These are phyloP conservation scores for Diaporthe sp. DNA, from an alignment of 2,329 filamentous ascomycete species.

Conservation along the genomic window DNA sequence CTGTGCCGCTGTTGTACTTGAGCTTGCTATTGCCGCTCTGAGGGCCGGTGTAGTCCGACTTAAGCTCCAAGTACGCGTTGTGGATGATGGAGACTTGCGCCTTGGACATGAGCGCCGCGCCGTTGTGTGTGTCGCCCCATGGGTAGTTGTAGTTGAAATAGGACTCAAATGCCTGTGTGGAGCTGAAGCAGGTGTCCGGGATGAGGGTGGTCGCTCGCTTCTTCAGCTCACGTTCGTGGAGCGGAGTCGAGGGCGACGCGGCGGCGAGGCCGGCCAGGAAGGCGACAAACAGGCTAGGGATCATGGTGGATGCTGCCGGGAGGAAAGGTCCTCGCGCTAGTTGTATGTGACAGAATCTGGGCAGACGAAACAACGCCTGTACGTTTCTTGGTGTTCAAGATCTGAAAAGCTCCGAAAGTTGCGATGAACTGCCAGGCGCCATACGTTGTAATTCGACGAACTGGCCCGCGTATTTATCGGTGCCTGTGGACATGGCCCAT, in stretches of 20 bases:
- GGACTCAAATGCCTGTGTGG: slow-evolving; percentile 50
- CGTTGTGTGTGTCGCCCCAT: slow-evolving; percentile 68
- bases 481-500: not conserved
- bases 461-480: slow-evolving; percentile 21
- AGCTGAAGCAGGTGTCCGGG: slow-evolving; percentile 52
- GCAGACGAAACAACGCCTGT: not conserved
- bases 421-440: not conserved
- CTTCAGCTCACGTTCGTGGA: slow-evolving; percentile 37
- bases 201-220: slow-evolving; percentile 50
- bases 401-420: not conserved
- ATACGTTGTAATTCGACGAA: not conserved
- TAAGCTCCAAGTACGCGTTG: slow-evolving; percentile 58
- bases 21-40: slow-evolving; percentile 54
- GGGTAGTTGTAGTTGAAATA: slow-evolving; percentile 66
- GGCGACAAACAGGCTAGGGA: slow-evolving; percentile 25
- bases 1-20: slow-evolving; percentile 62
- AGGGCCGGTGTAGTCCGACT: slow-evolving; percentile 59
- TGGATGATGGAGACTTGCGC: slow-evolving; percentile 56
- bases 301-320: slow-evolving; percentile 26
- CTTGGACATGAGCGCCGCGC: slow-evolving; percentile 64
- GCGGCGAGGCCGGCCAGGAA: slow-evolving; percentile 32
- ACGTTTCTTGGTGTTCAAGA: not conserved
- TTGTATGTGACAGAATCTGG: not conserved
- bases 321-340: not conserved
- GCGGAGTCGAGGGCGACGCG: slow-evolving; percentile 30